Conservation (phyloP, 768 basidiomycete species). For the Lentinula lateritia region DNA sequence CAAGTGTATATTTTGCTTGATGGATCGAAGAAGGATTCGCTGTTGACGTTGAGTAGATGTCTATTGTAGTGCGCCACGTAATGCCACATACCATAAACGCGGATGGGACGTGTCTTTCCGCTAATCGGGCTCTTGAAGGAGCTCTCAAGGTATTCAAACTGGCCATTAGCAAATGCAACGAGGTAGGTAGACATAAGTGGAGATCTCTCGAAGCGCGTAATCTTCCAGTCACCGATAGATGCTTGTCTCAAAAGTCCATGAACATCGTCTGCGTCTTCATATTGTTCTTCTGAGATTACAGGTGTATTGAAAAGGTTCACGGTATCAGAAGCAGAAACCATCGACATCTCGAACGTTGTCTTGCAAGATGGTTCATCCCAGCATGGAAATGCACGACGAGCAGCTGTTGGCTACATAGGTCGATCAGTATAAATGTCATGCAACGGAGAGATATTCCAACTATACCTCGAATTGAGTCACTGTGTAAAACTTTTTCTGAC, state of each 20-base stretch:
- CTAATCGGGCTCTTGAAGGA: conserved; percentile 52
- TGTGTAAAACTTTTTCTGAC: conserved; percentile 60
- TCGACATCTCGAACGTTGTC: conserved; percentile 52
- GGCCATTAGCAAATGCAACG: conserved; percentile 61
- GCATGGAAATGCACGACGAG: conserved; percentile 70
- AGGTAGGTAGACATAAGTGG: conserved; percentile 70
- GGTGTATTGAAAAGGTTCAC: conserved; percentile 67
- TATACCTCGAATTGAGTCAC: conserved; percentile 86
- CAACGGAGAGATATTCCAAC: not conserved
- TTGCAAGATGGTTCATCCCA: conserved; percentile 76
- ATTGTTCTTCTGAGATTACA: conserved; percentile 35
- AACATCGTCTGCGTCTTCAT: conserved; percentile 7
- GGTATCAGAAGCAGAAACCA: conserved; percentile 52
- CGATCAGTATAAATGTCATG: not conserved
- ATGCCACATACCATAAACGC: conserved; percentile 56
- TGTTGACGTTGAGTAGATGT: conserved; percentile 20
- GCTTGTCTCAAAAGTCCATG: conserved; percentile 16
- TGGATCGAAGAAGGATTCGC: conserved; percentile 79
- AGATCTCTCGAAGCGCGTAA: conserved; percentile 55
- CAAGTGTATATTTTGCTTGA: conserved; percentile 82
- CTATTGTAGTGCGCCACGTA: conserved; percentile 23
- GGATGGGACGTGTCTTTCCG: conserved; percentile 57
- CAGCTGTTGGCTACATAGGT: conserved; percentile 66
- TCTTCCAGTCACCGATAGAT: conserved; percentile 44
- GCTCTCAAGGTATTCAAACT: conserved; percentile 50